Evolutionary conservation across 169 alveolate genomes (phyloP).

Genomic region (Miamiensis avidus): DNA sequence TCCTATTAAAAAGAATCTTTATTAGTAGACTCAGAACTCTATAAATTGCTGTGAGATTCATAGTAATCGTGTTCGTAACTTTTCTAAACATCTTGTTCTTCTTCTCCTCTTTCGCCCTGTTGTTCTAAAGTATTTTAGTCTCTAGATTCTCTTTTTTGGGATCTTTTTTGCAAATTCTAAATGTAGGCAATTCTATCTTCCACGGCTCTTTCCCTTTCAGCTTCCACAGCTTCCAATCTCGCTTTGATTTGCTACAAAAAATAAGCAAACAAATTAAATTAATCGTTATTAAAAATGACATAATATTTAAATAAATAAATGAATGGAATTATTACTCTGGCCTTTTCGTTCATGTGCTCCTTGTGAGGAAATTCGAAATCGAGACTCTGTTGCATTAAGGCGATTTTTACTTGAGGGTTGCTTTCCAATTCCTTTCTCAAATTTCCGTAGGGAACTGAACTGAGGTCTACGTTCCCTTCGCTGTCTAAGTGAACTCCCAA

Average conservation of each 20-base stretch:
- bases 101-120: too few relatives aligned
- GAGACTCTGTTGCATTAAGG: conserved; percentile 1
- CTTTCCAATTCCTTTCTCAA: conserved; percentile 7
- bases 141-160: too few relatives aligned
- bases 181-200: too few relatives aligned
- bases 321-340: conserved; percentile 2
- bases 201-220: too few relatives aligned
- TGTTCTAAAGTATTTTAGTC: too few relatives aligned
- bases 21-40: conserved; percentile 2
- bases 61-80: not conserved
- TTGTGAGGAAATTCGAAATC: conserved; percentile 32
- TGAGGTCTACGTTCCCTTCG: conserved; percentile 15
- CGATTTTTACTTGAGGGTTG: conserved; percentile 1
- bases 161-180: too few relatives aligned
- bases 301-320: too few relatives aligned
- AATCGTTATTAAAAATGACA: too few relatives aligned
- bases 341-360: conserved; percentile 18
- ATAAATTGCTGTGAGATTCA: not conserved
- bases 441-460: not conserved
- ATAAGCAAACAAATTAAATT: too few relatives aligned
- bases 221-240: too few relatives aligned
- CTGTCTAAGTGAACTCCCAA: conserved; percentile 2
- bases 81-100: conserved; percentile 13
- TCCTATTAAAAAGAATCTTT: not conserved
- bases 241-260: too few relatives aligned